Evolutionary conservation across 257 asterid genomes (phyloP).

Genomic region (Striga asiatica): DNA sequence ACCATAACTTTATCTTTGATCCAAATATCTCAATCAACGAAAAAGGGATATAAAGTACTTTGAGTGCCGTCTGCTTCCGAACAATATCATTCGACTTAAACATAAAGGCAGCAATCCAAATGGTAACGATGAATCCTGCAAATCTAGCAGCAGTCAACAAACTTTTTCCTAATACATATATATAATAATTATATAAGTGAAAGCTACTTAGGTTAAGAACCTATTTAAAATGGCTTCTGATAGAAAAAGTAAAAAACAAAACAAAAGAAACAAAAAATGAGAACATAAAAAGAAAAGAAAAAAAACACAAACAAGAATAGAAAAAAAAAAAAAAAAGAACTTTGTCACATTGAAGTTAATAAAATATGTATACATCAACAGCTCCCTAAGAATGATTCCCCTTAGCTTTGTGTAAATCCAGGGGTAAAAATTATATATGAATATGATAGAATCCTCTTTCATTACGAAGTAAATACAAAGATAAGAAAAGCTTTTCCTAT

Average conservation of each 20-base stretch:
- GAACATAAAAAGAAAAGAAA: too few species aligned
- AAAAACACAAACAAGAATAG: too few species aligned
- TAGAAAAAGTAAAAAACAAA: too few species aligned
- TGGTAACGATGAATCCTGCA: slow-evolving; percentile 66
- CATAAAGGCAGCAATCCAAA: slow-evolving; percentile 77
- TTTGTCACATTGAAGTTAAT: not conserved
- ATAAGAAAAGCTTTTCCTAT: not conserved
- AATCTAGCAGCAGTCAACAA: slow-evolving; percentile 8
- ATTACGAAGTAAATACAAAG: too few species aligned
- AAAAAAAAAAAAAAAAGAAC: too few species aligned
- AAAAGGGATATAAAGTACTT: slow-evolving; percentile 31
- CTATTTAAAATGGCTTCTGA: too few species aligned
- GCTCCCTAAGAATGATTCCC: not conserved
- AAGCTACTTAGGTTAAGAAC: too few species aligned
- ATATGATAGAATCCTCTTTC: too few species aligned
- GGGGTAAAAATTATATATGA: not conserved
- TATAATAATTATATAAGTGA: too few species aligned
- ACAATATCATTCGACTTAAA: slow-evolving; percentile 81
- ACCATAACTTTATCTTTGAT: slow-evolving; percentile 1
- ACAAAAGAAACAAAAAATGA: too few species aligned
- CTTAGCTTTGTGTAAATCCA: not conserved
- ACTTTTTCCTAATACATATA: not conserved
- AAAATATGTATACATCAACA: too few species aligned
- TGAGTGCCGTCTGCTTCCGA: slow-evolving; percentile 77
- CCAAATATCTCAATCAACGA: slow-evolving; percentile 9